A percentile compares a stretch with the other conserved stretches of the same genome.
These are phyloP conservation scores for Cladorrhinum sp. DNA, from an alignment of 2,329 filamentous ascomycete species.

Conservation along the genomic window DNA sequence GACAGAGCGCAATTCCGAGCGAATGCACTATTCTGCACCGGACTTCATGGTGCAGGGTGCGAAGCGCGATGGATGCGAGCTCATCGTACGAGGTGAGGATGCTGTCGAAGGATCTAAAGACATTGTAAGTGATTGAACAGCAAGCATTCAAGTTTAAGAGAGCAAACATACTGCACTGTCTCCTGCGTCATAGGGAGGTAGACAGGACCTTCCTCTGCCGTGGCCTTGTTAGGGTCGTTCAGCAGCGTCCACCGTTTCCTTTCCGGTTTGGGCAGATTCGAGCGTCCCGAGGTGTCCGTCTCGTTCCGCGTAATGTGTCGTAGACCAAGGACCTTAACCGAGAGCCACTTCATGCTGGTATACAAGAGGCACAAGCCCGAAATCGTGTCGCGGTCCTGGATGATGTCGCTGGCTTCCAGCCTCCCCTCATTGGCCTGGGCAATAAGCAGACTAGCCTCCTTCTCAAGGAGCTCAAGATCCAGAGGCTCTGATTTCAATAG, in stretches of 20 bases:
- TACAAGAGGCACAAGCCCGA: slow-evolving; percentile 83
- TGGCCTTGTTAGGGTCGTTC: slow-evolving; percentile 57
- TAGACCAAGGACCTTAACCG: slow-evolving; percentile 75
- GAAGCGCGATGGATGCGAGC: slow-evolving; percentile 72
- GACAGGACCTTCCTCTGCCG: slow-evolving; percentile 63
- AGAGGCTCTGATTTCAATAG: slow-evolving; percentile 57
- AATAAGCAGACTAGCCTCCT: slow-evolving; percentile 58
- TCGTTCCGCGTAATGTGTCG: slow-evolving; percentile 77
- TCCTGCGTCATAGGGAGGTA: slow-evolving; percentile 86
- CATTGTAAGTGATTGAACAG: not conserved
- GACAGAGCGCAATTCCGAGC: slow-evolving; percentile 62
- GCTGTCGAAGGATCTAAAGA: slow-evolving; percentile 71
- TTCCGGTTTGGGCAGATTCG: slow-evolving; percentile 52
- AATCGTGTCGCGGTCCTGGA: slow-evolving; percentile 84
- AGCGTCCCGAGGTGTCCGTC: slow-evolving; percentile 57
- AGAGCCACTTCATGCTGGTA: slow-evolving; percentile 98
- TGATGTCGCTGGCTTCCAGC: slow-evolving; percentile 75
- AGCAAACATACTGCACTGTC: slow-evolving; percentile 65
- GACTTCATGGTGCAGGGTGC: slow-evolving; percentile 85
- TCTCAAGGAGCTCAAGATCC: slow-evolving; percentile 58
- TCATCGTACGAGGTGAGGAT: slow-evolving; percentile 81
- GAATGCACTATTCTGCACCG: slow-evolving; percentile 83
- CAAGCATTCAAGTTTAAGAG: not conserved
- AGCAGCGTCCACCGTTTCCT: slow-evolving; percentile 81
- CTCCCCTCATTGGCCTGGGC: slow-evolving; percentile 56